A percentile compares a stretch with the other conserved stretches of the same genome.
phyloP scores from a whole-genome alignment of 331 rosid species.

The Quercus phellos region DNA sequence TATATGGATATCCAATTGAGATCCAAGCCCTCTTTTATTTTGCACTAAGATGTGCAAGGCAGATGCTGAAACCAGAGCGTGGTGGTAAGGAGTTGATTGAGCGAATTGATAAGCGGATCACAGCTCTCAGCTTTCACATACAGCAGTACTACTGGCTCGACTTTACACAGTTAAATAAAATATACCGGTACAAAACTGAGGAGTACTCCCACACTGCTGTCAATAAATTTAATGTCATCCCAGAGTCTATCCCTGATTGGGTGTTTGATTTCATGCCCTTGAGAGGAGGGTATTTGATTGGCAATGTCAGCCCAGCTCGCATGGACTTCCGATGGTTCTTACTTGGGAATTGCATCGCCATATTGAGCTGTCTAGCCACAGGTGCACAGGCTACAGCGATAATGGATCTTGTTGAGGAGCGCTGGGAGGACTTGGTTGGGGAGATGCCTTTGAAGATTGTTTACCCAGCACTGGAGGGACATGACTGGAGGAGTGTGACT shows the following conservation, averaged over 20 bases:
- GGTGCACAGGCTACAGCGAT: background rate
- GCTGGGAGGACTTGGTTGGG: constrained; percentile 11
- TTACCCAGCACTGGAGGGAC: constrained; percentile 2
- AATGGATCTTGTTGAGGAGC: constrained; percentile 6
- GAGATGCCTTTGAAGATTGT: constrained; percentile 1
- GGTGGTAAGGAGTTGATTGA: constrained; percentile 6
- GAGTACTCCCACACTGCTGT: constrained; percentile 28
- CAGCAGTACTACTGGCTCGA: constrained; percentile 30
- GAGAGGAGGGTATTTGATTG: constrained; percentile 32
- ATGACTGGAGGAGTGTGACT: constrained; percentile 6
- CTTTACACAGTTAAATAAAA: constrained; percentile 16
- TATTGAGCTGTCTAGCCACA: background rate
- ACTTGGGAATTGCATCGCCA: constrained; percentile 3
- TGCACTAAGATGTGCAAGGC: background rate
- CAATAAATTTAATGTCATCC: constrained; percentile 27
- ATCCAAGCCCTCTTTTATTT: constrained; percentile 3
- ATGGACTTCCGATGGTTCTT: constrained; percentile 24
- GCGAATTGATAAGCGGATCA: background rate
- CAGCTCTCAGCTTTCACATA: constrained; percentile 18
- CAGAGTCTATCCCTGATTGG: constrained; percentile 31
- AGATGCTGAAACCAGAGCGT: constrained; percentile 1
- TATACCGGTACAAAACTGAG: constrained; percentile 28
- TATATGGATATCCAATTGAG: constrained; percentile 7
- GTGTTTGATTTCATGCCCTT: constrained; percentile 28
- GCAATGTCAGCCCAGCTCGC: constrained; percentile 35